Percentiles rank a stretch among this genome's conserved stretches.
Evolutionary conservation across 2,329 filamentous ascomycete genomes (phyloP).

Genomic region (Cladosporium sp.): DNA sequence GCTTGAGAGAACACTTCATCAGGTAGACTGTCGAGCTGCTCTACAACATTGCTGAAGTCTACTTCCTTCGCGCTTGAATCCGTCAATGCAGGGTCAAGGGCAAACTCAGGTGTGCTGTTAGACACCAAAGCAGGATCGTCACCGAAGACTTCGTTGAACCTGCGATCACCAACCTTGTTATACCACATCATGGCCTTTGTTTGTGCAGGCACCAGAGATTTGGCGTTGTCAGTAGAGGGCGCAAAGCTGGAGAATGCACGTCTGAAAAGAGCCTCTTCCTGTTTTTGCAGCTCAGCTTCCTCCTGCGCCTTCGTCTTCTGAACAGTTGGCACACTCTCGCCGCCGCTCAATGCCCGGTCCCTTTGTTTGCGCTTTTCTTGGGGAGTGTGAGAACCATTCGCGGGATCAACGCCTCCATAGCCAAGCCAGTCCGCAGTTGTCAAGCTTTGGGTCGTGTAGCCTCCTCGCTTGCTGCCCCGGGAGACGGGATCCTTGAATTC

Average conservation of each 20-base stretch:
- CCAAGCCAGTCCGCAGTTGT: conserved; percentile 65
- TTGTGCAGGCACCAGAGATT: conserved; percentile 67
- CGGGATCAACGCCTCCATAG: conserved; percentile 51
- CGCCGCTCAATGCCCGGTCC: conserved; percentile 68
- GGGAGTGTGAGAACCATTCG: conserved; percentile 55
- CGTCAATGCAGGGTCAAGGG: conserved; percentile 38
- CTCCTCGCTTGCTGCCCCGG: conserved; percentile 42
- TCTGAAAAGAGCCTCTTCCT: conserved; percentile 71
- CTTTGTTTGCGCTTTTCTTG: conserved; percentile 67
- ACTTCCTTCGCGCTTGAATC: conserved; percentile 39
- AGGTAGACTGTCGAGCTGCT: conserved; percentile 27
- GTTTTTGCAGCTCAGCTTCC: conserved; percentile 53
- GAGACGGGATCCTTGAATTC: conserved; percentile 36
- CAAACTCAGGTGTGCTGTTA: conserved; percentile 36
- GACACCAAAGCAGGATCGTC: conserved; percentile 47
- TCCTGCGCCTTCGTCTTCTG: conserved; percentile 26
- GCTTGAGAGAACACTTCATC: conserved; percentile 23
- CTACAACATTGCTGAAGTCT: conserved; percentile 32
- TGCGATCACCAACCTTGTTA: conserved; percentile 67
- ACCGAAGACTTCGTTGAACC: conserved; percentile 65
- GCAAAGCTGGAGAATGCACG: conserved; percentile 80
- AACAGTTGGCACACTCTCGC: conserved; percentile 50
- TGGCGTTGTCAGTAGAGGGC: conserved; percentile 71
- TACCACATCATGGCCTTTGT: conserved; percentile 73
- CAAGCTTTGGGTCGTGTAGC: conserved; percentile 67